Evolutionary conservation across 805 yeast genomes (phyloP).

Genomic region (Kregervanrija pseudodelftensis): DNA sequence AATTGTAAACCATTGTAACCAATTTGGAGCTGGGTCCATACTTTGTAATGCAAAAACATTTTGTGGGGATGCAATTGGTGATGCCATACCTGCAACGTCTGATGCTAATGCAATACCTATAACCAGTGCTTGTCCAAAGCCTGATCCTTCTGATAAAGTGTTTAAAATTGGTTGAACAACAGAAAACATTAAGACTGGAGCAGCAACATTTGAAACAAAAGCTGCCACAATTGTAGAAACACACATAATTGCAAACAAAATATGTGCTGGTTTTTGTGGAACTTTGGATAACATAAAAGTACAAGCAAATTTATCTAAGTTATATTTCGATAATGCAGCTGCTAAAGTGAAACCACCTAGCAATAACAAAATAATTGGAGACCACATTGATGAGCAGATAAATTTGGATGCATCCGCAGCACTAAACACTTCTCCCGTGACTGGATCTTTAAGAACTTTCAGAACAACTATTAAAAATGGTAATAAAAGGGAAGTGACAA

Average conservation of each 20-base stretch:
- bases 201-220: conserved; percentile 97
- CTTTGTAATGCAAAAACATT: conserved; percentile 83
- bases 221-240: conserved; percentile 82
- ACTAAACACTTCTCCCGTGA: conserved; percentile 41
- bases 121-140: conserved; percentile 76
- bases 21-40: conserved; percentile 76
- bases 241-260: conserved; percentile 73
- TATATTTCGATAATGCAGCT: conserved; percentile 86
- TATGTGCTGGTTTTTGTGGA: conserved; percentile 76
- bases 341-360: conserved; percentile 94
- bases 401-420: conserved; percentile 70
- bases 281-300: conserved; percentile 75
- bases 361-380: conserved; percentile 81
- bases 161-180: conserved; percentile 85
- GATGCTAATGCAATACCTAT: conserved; percentile 91
- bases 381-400: conserved; percentile 89
- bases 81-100: conserved; percentile 93
- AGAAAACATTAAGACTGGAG: conserved; percentile 89
- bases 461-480: conserved; percentile 76
- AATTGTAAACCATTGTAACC: conserved; percentile 93
- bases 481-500: conserved; percentile 77
- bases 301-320: conserved; percentile 79
- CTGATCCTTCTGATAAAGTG: conserved; percentile 70
- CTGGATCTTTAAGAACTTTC: conserved; percentile 56
- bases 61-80: conserved; percentile 96